Evolutionary conservation across 257 asterid genomes (phyloP), one percentile per base, ranked within the genome.

Genomic region (Asclepias syriaca): DNA sequence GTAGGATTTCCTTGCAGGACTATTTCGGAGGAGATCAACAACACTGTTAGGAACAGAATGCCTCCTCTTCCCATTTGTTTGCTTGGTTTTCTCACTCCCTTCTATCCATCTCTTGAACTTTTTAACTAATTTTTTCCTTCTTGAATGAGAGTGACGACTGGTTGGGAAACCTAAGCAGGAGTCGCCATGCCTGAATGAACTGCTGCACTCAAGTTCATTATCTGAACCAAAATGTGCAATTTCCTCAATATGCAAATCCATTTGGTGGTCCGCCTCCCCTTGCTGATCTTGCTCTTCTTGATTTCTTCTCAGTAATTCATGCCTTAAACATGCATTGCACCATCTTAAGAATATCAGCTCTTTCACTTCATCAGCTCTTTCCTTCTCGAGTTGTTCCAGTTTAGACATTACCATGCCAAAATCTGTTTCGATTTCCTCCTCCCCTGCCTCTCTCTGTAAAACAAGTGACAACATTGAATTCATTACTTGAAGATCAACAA

Each of bases 91-190:
- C 45, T 85, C 89, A 72, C 66, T 67, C 37, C 89, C 82, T 53
- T 90, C 90, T 39, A 85, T 81, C 94, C 94, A 87, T 74, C 70
- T 85, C 73, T 79, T 90, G 43, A 89, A 68, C 83, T 86, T 86
- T 8, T 71, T 73, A 2, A 90, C 68, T 32, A 90, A 50, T 72
- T 76, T 90, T 49, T 72, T 71, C 78, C 89, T 81, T 72, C 50
- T 90, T 7, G 89, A 80, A 81, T 69, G 86, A 65, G 60, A 46
- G 24, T 68, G 80, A 59, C 73, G 69, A 12, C 51, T 61, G 50
- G 67, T 24, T 66, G 76, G 75, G 53, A 77, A 81, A 59, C 80
- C 76, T 56, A 75, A 69, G 68, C 77, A 75, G n/a, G 88, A 78
- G 13, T 57, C 77, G 5, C 29, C 78, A 24, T 77, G 75, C 32